Evolutionary conservation across 768 basidiomycete species (phyloP), one percentile per base, ranked within the genome.

Genomic region (Cystofilobasidium macerans): DNA sequence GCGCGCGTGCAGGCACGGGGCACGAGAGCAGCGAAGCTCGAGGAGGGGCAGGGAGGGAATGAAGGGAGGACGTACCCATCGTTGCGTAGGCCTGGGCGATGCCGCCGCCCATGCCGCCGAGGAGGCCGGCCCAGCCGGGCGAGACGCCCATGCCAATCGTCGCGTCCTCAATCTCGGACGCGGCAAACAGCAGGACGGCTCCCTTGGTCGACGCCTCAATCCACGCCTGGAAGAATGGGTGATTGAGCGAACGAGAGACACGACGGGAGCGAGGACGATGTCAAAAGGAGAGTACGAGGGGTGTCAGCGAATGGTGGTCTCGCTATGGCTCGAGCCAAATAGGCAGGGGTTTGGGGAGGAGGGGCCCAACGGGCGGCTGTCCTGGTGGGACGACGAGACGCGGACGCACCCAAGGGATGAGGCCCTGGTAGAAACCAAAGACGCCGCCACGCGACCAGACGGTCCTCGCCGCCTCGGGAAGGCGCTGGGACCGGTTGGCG

Each of bases 151-250:
- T 78, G 12, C 74, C 70, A 54, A 84, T 79, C 24, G 80, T 78
- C 24, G 82, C 81, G 22, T 84, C 82, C 76, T 98, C 92, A 38
- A 98, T 87, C 76, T 99, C 95, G 6, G 92, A 88, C 30, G 95
- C 93, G 20, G 93, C 85, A 79, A 99, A 98, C 68, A 99, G 81
- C 26, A 99, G 82, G 35, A 99, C 95, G 63, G 82, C 95, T 61
- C 95, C 95, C 76, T 99, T 99, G 0, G 95, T 98, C 6, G 93
- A 95, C 13, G 95, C 95, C 76, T 99, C 95, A 72, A 99, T 94
- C 95, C 95, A 98, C 42, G 95, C 95, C 92, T 95, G 69, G 18
- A 2, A 8, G 51, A 6, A 7, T 26, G 48, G 36, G 32, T 22
- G 57, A 45, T 60, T 22, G 12, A 33, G 14, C 3, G 53, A 22